phyloP scores from a whole-genome alignment of 495 filamentous ascomycete species.

The Tuber aestivum region DNA sequence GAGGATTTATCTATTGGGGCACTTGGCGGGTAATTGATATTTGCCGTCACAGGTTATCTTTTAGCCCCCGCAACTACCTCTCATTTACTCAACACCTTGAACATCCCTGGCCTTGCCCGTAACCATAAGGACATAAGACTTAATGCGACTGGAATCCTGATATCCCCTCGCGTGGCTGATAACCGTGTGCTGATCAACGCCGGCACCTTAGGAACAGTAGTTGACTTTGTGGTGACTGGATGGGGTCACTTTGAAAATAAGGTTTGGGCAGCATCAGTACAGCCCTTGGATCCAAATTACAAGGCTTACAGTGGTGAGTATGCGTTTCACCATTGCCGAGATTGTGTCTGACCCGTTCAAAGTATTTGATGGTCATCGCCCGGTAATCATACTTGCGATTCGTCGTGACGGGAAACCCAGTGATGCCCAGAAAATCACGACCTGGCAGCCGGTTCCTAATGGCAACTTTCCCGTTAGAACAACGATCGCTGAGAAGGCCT shows the following conservation, averaged over 20 bases:
- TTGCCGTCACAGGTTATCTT: constrained; percentile 56
- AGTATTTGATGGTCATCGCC: constrained; percentile 51
- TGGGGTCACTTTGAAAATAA: constrained; percentile 67
- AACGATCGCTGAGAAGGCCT: constrained; percentile 75
- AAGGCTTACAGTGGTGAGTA: constrained; percentile 55
- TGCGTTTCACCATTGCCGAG: background rate
- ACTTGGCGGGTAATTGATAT: constrained; percentile 4
- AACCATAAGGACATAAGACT: constrained; percentile 63
- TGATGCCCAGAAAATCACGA: constrained; percentile 74
- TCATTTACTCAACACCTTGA: constrained; percentile 60
- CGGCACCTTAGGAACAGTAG: constrained; percentile 74
- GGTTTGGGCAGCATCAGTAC: constrained; percentile 78
- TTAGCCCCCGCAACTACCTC: constrained; percentile 64
- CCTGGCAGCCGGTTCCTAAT: constrained; percentile 69
- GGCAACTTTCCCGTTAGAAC: constrained; percentile 62
- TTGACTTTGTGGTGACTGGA: constrained; percentile 76
- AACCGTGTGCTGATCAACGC: constrained; percentile 66
- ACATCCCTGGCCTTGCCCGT: constrained; percentile 54
- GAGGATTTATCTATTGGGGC: background rate
- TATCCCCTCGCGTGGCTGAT: constrained; percentile 66
- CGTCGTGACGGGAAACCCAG: constrained; percentile 65
- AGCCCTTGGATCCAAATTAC: constrained; percentile 60
- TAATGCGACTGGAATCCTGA: constrained; percentile 86
- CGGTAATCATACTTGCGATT: constrained; percentile 69
- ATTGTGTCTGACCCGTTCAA: background rate